Conservation (phyloP, 495 filamentous ascomycete species). For the Pyrenopolyporus hunteri region DNA sequence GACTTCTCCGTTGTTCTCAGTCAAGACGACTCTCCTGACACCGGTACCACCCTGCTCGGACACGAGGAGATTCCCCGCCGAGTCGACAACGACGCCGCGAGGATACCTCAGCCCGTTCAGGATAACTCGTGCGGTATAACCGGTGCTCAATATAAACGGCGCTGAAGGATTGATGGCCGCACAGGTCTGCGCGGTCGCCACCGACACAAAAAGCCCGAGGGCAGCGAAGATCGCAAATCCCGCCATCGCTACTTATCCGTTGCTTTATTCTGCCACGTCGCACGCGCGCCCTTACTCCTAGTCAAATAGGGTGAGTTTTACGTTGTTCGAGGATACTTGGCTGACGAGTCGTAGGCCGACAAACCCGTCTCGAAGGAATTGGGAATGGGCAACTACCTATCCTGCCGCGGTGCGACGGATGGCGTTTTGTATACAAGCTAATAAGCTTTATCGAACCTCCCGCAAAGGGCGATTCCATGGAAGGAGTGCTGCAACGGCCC, state of each 20-base stretch:
- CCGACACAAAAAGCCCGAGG: constrained; percentile 16
- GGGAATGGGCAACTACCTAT: too few relatives aligned
- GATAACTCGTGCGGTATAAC: constrained; percentile 60
- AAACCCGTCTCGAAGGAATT: too few relatives aligned
- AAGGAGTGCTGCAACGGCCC: too few relatives aligned
- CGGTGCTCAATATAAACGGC: constrained; percentile 53
- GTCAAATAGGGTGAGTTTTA: too few relatives aligned
- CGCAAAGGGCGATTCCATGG: too few relatives aligned
- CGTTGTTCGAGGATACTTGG: too few relatives aligned
- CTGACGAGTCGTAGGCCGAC: too few relatives aligned
- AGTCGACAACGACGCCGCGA: constrained; percentile 63
- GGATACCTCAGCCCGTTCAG: constrained; percentile 57
- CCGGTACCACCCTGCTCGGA: constrained; percentile 58
- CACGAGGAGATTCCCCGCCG: constrained; percentile 61
- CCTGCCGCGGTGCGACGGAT: too few relatives aligned
- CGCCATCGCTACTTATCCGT: constrained; percentile 11
- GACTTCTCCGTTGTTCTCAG: constrained; percentile 56
- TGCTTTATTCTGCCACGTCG: neutral
- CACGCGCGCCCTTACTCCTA: too few relatives aligned
- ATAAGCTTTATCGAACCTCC: too few relatives aligned
- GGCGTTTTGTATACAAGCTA: too few relatives aligned
- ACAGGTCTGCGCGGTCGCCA: constrained; percentile 15
- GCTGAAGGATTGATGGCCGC: constrained; percentile 15
- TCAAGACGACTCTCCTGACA: constrained; percentile 53
- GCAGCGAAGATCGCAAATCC: neutral